Conservation (phyloP, 768 basidiomycete genomes). For the Amanita rubescens region DNA sequence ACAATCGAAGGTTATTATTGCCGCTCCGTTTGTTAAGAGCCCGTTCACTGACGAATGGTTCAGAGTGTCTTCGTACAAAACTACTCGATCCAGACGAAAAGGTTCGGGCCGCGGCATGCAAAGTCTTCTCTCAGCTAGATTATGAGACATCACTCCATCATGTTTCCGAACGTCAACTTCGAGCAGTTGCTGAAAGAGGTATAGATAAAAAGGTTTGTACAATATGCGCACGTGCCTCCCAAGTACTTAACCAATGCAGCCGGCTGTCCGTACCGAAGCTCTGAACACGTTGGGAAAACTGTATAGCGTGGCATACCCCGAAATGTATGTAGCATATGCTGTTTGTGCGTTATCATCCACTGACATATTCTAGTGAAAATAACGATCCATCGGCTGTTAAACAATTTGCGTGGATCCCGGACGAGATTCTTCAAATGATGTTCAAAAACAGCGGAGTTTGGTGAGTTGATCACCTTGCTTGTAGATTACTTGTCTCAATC, state of each 20-base stretch:
- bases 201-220: constrained; percentile 76
- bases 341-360: constrained; percentile 1
- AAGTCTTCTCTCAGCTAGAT: constrained; percentile 74
- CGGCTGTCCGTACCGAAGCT: constrained; percentile 66
- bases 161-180: constrained; percentile 56
- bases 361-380: constrained; percentile 52
- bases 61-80: constrained; percentile 57
- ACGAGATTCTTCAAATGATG: constrained; percentile 53
- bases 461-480: constrained; percentile 25
- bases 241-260: constrained; percentile 25
- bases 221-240: neutral
- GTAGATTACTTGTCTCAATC: neutral
- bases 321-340: constrained; percentile 61
- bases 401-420: constrained; percentile 93
- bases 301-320: constrained; percentile 76
- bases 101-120: constrained; percentile 80
- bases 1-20: constrained; percentile 65
- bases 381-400: constrained; percentile 61
- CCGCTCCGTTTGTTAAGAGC: neutral
- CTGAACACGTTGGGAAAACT: constrained; percentile 69
- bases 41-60: neutral
- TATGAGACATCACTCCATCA: constrained; percentile 88
- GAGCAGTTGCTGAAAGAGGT: constrained; percentile 60
- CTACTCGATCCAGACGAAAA: constrained; percentile 87
- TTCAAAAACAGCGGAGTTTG: constrained; percentile 49